Evolutionary conservation across 371 early-diverging fungal species (phyloP).

Genomic region (Rhizopus microsporus): DNA sequence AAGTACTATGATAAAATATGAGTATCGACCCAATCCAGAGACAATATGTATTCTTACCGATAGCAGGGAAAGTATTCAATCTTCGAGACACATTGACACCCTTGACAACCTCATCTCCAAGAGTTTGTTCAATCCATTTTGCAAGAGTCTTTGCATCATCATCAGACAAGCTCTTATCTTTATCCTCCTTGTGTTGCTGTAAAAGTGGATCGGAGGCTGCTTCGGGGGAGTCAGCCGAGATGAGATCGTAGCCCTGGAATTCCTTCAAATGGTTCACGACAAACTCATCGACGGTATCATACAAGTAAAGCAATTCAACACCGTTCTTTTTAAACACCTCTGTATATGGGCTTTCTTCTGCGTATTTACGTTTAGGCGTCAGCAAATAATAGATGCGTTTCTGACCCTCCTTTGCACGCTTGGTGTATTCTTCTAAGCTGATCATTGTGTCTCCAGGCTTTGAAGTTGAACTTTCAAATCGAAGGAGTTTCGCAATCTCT

Average conservation of each 20-base stretch:
- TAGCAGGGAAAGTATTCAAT: conserved; percentile 71
- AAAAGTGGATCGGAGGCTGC: conserved; percentile 53
- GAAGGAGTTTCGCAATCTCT: conserved; percentile 81
- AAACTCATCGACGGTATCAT: conserved; percentile 91
- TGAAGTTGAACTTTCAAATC: conserved; percentile 79
- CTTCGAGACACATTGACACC: conserved; percentile 72
- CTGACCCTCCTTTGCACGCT: conserved; percentile 85
- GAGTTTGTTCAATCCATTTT: conserved; percentile 63
- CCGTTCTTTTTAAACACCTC: conserved; percentile 81
- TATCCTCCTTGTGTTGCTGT: conserved; percentile 41
- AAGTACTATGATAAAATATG: conserved; percentile 42
- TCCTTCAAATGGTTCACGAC: conserved; percentile 74
- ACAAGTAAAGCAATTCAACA: conserved; percentile 77
- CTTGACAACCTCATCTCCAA: conserved; percentile 65
- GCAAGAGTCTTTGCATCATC: conserved; percentile 65
- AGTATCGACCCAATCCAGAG: background rate
- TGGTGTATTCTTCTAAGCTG: conserved; percentile 87
- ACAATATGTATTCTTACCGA: conserved; percentile 39
- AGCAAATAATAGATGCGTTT: conserved; percentile 93
- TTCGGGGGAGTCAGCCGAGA: conserved; percentile 80
- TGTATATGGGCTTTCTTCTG: conserved; percentile 85
- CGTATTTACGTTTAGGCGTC: conserved; percentile 77
- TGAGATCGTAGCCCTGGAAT: conserved; percentile 78
- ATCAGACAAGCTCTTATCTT: conserved; percentile 41
- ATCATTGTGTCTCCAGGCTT: conserved; percentile 54